A percentile compares a stretch with the other conserved stretches of the same genome.
phyloP scores from a whole-genome alignment of 163 green algal genomes.

The Prototheca cutis region DNA sequence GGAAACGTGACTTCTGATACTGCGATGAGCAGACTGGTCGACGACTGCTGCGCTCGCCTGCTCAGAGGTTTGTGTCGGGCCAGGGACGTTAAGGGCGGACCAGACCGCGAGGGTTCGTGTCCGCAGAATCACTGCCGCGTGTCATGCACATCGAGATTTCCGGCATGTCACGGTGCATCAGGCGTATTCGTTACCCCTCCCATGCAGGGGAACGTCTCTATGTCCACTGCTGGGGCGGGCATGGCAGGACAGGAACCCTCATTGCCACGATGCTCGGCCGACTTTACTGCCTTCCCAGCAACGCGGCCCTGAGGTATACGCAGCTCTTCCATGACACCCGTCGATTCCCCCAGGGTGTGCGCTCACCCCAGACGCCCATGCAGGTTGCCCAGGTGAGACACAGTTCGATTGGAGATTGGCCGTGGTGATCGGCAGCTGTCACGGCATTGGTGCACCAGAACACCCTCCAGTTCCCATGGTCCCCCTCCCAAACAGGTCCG shows the following conservation, averaged over 20 bases:
- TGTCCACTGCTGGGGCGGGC: constrained; percentile 75
- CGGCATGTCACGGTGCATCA: no score
- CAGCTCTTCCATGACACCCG: constrained; percentile 67
- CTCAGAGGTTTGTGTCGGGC: no score
- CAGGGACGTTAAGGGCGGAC: no score
- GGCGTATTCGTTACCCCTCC: no score
- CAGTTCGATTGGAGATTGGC: not conserved
- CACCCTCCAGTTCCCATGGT: not conserved
- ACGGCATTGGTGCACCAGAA: no score
- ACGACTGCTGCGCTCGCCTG: constrained; percentile 35
- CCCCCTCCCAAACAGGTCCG: not conserved
- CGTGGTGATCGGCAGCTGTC: no score
- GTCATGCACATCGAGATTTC: not conserved
- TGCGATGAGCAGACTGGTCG: constrained; percentile 42
- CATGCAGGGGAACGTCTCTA: constrained; percentile 53
- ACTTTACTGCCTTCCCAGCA: constrained; percentile 56
- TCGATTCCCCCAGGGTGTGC: constrained; percentile 56
- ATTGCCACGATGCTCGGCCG: constrained; percentile 57
- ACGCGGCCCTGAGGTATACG: constrained; percentile 50
- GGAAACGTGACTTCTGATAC: constrained; percentile 57
- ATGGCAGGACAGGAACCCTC: constrained; percentile 73
- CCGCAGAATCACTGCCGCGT: no score
- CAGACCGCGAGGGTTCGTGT: no score
- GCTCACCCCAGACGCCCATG: constrained; percentile 59
- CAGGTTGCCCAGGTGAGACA: constrained; percentile 57